Base-by-base conservation (phyloP, 306 rosid species). In the Hippophae tibetana region DNA sequence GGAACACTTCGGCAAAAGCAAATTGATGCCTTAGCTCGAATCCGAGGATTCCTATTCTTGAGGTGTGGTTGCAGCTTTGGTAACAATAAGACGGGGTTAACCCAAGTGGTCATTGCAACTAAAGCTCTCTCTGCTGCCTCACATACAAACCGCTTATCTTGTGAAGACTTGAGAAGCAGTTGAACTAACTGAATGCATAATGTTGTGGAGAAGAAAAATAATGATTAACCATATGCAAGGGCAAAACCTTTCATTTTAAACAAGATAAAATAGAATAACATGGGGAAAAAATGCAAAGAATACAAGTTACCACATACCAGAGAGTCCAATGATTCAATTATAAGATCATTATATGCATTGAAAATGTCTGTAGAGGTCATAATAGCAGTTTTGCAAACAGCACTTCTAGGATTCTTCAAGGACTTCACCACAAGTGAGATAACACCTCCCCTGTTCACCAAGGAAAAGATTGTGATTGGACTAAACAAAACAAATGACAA, bases 81-180 rank as follows among this genome's bases (percentile, higher is more conserved):
- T 52, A 93, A 69, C 76, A 93, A 77, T 47, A 81, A 71, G 52
- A 64, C 45, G 9, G 99, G 97, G 64, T 96, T 85, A 71, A 93
- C 74, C 78, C 79, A 80, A 14, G 82, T 76, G 60, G 94, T 88
- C 99, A 88, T 84, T 38, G 84, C 80, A 57, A 88, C 80, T 74
- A 93, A 74, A 63, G 99, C 97, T 70, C 60, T 93, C 74, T 82
- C 97, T 13, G 99, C 99, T 26, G 96, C 99, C 65, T 93, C 99
- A 12, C 99, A 93, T 12, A 93, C 97, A 73, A 93, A 93, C 62
- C 97, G 84, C 76, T 93, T 93, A 82, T 93, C 99, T 82, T 88
- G 96, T 7, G 97, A 93, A 69, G 99, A 74, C 78, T 93, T 93
- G 61, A 93, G 99, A 77, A 93, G 97, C 77, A 93, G 94, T 79